phyloP scores from a whole-genome alignment of 2,329 filamentous ascomycete species.

The Aspergillus phoenicis region DNA sequence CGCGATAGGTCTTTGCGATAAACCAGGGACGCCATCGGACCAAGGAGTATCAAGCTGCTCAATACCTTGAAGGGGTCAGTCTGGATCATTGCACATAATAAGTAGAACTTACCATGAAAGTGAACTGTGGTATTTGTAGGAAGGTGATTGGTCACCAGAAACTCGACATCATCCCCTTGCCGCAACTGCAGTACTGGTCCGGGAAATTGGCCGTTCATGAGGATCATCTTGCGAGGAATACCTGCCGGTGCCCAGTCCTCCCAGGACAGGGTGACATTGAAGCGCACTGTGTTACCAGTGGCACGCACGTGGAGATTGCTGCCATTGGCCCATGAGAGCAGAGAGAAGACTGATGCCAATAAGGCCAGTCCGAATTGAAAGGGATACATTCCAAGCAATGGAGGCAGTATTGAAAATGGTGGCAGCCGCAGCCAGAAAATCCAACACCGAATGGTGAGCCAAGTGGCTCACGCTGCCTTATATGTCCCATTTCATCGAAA shows the following conservation, averaged over 20 bases:
- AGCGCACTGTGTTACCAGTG: conserved; percentile 23
- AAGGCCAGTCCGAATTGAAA: conserved; percentile 9
- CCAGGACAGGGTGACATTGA: conserved; percentile 37
- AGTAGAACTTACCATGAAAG: conserved; percentile 31
- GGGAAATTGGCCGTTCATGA: conserved; percentile 34
- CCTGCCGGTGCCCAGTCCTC: conserved; percentile 33
- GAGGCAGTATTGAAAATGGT: background rate
- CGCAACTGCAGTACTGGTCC: conserved; percentile 28
- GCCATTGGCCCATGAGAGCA: conserved; percentile 13
- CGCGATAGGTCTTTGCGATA: conserved; percentile 56
- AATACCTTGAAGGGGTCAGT: conserved; percentile 33
- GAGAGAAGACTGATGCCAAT: conserved; percentile 15
- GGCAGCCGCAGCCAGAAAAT: background rate
- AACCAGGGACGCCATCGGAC: conserved; percentile 60
- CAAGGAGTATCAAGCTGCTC: conserved; percentile 56
- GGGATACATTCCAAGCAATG: conserved; percentile 7
- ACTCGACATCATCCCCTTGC: conserved; percentile 32
- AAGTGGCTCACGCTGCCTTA: background rate
- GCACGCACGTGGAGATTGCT: background rate
- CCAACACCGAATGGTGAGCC: background rate
- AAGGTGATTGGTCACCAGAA: conserved; percentile 31
- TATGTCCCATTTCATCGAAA: background rate
- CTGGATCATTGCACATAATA: background rate
- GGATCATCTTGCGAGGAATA: conserved; percentile 29
- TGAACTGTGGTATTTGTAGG: conserved; percentile 31